phyloP scores from a whole-genome alignment of 768 basidiomycete species.

The Termitomyces sp. region DNA sequence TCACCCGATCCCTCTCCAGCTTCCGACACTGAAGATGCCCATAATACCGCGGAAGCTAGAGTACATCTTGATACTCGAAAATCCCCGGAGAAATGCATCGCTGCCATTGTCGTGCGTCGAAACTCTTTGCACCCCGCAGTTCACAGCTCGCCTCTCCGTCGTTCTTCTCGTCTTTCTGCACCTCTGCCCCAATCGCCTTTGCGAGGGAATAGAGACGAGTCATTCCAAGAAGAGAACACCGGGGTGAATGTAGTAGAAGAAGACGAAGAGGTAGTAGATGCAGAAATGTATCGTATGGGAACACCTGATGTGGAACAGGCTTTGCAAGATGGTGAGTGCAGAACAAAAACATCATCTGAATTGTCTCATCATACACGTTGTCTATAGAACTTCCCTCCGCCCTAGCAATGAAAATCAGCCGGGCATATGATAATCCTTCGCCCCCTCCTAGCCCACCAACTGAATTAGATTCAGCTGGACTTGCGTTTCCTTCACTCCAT shows the following conservation, averaged over 20 bases:
- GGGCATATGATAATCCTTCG: constrained; percentile 73
- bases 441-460: constrained; percentile 33
- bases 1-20: constrained; percentile 15
- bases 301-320: constrained; percentile 44
- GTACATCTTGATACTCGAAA: constrained; percentile 46
- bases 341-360: constrained; percentile 2
- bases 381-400: constrained; percentile 60
- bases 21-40: constrained; percentile 36
- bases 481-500: constrained; percentile 3
- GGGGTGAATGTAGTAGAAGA: constrained; percentile 20
- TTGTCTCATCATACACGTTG: constrained; percentile 6
- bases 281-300: constrained; percentile 27
- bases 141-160: constrained; percentile 29
- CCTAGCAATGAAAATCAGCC: constrained; percentile 58
- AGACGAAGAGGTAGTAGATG: constrained; percentile 24
- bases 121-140: constrained; percentile 16
- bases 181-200: constrained; percentile 24
- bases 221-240: neutral
- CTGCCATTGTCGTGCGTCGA: constrained; percentile 25
- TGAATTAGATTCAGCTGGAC: neutral
- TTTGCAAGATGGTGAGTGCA: constrained; percentile 39
- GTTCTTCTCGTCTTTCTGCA: constrained; percentile 46
- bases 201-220: constrained; percentile 3
- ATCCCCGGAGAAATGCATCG: constrained; percentile 47
- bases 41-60: constrained; percentile 35